A percentile compares a stretch with the other conserved stretches of the same genome.
These are phyloP conservation scores for Xylaria scruposa DNA, from an alignment of 495 filamentous ascomycete species.

Conservation along the genomic window DNA sequence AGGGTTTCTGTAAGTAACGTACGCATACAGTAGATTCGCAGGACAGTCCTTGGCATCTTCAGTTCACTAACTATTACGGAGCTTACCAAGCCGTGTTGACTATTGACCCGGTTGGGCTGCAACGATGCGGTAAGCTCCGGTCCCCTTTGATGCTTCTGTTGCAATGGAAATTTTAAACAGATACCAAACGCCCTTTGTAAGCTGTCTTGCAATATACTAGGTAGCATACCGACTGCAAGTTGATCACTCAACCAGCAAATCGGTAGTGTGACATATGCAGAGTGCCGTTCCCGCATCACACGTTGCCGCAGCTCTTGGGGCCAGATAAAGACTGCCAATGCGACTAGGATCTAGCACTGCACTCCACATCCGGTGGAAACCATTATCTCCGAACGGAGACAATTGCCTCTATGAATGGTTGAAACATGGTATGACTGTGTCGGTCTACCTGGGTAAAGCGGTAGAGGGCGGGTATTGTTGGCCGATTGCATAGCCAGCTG, in stretches of 20 bases:
- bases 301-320: not conserved
- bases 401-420: not conserved
- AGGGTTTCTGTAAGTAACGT: not conserved
- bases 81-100: not conserved
- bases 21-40: not conserved
- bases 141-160: not conserved
- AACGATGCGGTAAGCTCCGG: not conserved
- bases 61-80: not conserved
- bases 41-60: not conserved
- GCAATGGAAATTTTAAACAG: not conserved
- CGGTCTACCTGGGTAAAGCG: not conserved
- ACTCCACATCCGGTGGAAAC: not conserved
- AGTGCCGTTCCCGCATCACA: not conserved
- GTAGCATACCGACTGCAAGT: not conserved
- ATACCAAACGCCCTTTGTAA: not conserved
- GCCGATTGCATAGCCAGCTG: not conserved
- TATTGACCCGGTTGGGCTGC: not conserved
- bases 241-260: not conserved
- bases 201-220: not conserved
- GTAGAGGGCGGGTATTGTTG: not conserved
- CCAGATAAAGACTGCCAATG: not conserved
- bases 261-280: not conserved
- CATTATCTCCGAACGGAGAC: slow-evolving; percentile 18
- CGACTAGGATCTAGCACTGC: not conserved
- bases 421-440: not conserved